Base-by-base conservation (phyloP, 2,329 filamentous ascomycete genomes). In the Didymella segeticola region DNA sequence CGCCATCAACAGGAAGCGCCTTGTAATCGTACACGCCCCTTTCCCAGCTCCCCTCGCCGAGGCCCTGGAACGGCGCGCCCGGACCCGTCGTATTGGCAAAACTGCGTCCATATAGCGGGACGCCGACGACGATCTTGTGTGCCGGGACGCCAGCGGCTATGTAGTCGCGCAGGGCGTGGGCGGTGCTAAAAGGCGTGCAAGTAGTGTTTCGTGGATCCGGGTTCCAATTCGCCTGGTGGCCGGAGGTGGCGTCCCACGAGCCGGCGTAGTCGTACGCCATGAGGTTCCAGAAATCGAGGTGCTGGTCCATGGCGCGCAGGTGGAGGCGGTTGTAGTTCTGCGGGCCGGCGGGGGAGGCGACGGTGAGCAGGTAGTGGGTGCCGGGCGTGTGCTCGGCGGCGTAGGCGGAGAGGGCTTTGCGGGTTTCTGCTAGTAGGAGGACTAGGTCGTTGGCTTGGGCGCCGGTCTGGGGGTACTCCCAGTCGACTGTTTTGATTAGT, bases 221-320 rank as follows among this genome's bases (percentile, higher is more conserved):
- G 25, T 67, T 43, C 48, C 55, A 66, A 58, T 74, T 74, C 9
- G 72, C 71, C 25, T 70, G 56, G 47, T 75, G 71, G 15, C 72
- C 72, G 3, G 73, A 60, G 22, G 60, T 58, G 4, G 61, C 41
- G 57, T 74, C 70, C 71, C 72, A 74, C 1, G 67, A 70, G 8
- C 73, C 73, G 11, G 73, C 63, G 54, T 86, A 96, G 76, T 96
- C 91, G 75, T 96, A 96, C 1, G 89, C 89, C 91, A 96, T 96
- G 34, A 92, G 75, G 60, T 83, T 82, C 76, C 78, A 82, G 71
- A 82, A 81, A 60, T 81, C 78, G 33, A 82, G 73, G 42, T 79
- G 75, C 14, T 67, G 36, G 61, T 80, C 74, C 79, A 83, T 82
- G 14, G 68, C 72, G 3, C 66, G 60, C 7, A 82, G 68, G 12